These are phyloP conservation scores for Rhynchosporium graminicola DNA, from an alignment of 2,329 filamentous ascomycete species.

Conservation along the genomic window DNA sequence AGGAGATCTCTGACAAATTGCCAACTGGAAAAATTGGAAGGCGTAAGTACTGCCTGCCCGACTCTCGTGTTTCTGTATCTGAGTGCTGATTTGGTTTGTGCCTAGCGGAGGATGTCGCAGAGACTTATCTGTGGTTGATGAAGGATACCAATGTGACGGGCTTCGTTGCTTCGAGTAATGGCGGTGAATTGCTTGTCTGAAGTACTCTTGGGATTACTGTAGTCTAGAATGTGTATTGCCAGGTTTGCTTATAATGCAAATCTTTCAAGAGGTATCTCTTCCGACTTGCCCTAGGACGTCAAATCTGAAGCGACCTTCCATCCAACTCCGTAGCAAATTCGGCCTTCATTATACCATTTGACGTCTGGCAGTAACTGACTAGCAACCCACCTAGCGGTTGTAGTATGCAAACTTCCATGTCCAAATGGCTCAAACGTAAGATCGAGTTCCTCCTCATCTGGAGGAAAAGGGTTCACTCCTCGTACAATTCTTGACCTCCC, in stretches of 20 bases:
- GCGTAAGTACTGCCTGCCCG: slow-evolving; percentile 20
- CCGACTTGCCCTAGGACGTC: background rate
- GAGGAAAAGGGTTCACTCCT: slow-evolving; percentile 21
- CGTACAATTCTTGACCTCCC: slow-evolving; percentile 46
- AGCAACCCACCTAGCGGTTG: slow-evolving; percentile 62
- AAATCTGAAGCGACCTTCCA: slow-evolving; percentile 23
- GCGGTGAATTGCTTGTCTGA: slow-evolving; percentile 25
- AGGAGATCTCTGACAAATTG: slow-evolving; percentile 28
- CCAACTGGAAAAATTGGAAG: slow-evolving; percentile 28
- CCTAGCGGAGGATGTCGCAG: slow-evolving; percentile 45
- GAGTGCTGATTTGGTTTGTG: background rate
- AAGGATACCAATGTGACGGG: slow-evolving; percentile 46
- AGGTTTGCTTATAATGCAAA: background rate
- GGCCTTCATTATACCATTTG: slow-evolving; percentile 54
- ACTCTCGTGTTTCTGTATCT: background rate
- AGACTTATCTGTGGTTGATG: slow-evolving; percentile 48
- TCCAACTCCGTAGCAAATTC: slow-evolving; percentile 51
- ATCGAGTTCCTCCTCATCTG: slow-evolving; percentile 44
- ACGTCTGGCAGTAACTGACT: slow-evolving; percentile 52
- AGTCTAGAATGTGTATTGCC: background rate
- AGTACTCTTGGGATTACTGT: background rate
- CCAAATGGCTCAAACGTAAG: slow-evolving; percentile 54
- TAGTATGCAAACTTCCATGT: slow-evolving; percentile 56
- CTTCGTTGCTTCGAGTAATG: slow-evolving; percentile 29
- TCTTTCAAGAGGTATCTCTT: background rate